A percentile compares a stretch with the other conserved stretches of the same genome.
phyloP scores from a whole-genome alignment of 2,329 filamentous ascomycete species.

The Colletotrichum acutatum region DNA sequence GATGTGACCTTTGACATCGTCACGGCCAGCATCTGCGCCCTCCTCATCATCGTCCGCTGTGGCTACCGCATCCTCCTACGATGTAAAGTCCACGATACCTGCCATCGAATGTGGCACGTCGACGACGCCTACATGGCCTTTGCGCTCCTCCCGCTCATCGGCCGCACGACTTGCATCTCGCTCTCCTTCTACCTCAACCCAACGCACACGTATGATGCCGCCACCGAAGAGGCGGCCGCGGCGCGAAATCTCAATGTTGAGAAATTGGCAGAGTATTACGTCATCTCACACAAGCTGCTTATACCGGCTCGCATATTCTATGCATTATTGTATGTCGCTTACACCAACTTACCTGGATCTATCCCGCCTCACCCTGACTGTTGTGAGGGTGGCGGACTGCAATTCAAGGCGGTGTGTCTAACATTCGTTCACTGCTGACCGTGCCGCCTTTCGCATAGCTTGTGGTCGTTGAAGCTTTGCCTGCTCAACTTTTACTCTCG shows the following conservation, averaged over 20 bases:
- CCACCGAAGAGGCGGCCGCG: slow-evolving; percentile 36
- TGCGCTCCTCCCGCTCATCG: slow-evolving; percentile 43
- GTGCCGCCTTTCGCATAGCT: slow-evolving; percentile 26
- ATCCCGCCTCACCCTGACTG: not conserved
- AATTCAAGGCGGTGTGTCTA: not conserved
- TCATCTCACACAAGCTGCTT: slow-evolving; percentile 42
- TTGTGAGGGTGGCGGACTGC: not conserved
- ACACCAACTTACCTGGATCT: not conserved
- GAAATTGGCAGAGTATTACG: slow-evolving; percentile 37
- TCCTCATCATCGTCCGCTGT: slow-evolving; percentile 43
- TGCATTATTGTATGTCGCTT: slow-evolving; percentile 42
- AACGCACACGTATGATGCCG: slow-evolving; percentile 35
- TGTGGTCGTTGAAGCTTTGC: slow-evolving; percentile 45
- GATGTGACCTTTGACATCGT: slow-evolving; percentile 42
- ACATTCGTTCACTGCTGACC: slow-evolving; percentile 2
- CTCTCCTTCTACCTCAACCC: slow-evolving; percentile 42
- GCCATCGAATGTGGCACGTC: slow-evolving; percentile 45
- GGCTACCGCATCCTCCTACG: slow-evolving; percentile 42
- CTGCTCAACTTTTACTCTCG: slow-evolving; percentile 45
- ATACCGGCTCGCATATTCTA: slow-evolving; percentile 44
- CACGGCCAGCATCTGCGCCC: slow-evolving; percentile 42
- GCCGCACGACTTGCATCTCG: slow-evolving; percentile 40
- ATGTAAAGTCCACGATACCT: slow-evolving; percentile 41
- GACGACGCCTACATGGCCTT: slow-evolving; percentile 47
- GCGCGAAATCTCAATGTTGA: slow-evolving; percentile 31